Conservation (phyloP, 148 eudicot species). For the Rhododendron kiyosumense region DNA sequence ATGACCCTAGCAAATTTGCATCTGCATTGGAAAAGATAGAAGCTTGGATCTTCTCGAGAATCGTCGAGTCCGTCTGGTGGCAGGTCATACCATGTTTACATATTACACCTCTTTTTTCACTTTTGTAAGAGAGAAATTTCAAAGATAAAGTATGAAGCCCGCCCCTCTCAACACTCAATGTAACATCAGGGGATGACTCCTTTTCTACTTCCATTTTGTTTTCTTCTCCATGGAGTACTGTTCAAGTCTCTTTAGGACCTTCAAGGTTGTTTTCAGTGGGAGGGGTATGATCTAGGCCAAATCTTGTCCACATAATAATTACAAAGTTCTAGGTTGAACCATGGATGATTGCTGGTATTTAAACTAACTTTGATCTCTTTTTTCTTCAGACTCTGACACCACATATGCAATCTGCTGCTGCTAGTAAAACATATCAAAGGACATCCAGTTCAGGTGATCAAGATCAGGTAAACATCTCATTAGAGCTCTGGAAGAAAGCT, state of each 20-base stretch:
- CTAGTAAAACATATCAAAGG: slow-evolving; percentile 38
- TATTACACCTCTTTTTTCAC: neutral
- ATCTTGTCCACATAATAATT: neutral
- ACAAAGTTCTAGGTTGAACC: neutral
- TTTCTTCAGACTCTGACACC: slow-evolving; percentile 51
- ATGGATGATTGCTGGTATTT: neutral
- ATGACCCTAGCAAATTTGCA: slow-evolving; percentile 49
- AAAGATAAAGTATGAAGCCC: neutral
- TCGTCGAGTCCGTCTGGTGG: slow-evolving; percentile 96
- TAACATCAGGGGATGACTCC: neutral
- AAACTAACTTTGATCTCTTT: neutral
- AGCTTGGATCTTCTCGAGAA: slow-evolving; percentile 83
- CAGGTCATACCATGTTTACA: slow-evolving; percentile 42
- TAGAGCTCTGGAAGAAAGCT: slow-evolving; percentile 91
- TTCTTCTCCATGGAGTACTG: neutral
- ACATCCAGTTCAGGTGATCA: slow-evolving; percentile 48
- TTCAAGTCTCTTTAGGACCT: neutral
- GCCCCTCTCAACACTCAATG: neutral
- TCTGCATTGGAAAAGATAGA: slow-evolving; percentile 66
- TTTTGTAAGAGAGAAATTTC: neutral
- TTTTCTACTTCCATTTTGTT: neutral
- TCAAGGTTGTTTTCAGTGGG: neutral
- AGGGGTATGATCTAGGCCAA: neutral
- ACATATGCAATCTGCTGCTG: slow-evolving; percentile 87
- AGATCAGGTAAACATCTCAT: slow-evolving; percentile 54